A percentile compares a stretch with the other conserved stretches of the same genome.
phyloP scores from a whole-genome alignment of 2,329 filamentous ascomycete species.

The Neurospora crassa region DNA sequence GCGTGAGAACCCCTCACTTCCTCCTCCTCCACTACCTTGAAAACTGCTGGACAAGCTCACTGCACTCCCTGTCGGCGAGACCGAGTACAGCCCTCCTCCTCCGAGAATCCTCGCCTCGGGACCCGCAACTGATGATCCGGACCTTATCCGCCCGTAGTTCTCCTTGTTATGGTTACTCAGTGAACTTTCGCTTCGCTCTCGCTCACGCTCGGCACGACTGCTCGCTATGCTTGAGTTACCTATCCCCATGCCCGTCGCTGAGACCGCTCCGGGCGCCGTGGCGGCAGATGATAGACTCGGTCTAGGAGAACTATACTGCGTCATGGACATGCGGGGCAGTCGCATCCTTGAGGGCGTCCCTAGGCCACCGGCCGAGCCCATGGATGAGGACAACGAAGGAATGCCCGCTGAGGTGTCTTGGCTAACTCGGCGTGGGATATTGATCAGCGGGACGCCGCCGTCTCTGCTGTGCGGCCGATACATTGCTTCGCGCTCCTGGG shows the following conservation, averaged over 20 bases:
- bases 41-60: not conserved
- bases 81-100: constrained; percentile 1
- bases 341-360: constrained; percentile 15
- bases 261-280: constrained; percentile 9
- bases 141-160: constrained; percentile 16
- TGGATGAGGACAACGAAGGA: constrained; percentile 9
- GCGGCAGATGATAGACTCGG: constrained; percentile 17
- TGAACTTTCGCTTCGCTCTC: constrained; percentile 10
- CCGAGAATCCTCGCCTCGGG: not conserved
- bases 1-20: not conserved
- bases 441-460: constrained; percentile 14
- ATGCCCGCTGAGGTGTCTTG: constrained; percentile 17
- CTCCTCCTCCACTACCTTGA: not conserved
- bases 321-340: constrained; percentile 21
- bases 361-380: constrained; percentile 4
- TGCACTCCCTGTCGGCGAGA: constrained; percentile 7
- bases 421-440: constrained; percentile 24
- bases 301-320: constrained; percentile 15
- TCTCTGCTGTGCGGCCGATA: constrained; percentile 26
- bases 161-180: constrained; percentile 15
- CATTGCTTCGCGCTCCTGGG: constrained; percentile 30
- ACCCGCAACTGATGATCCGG: constrained; percentile 14
- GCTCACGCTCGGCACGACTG: constrained; percentile 1
- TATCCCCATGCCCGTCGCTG: not conserved
- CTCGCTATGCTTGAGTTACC: constrained; percentile 3